Evolutionary conservation across 1,284 basidiomycete genomes (phyloP).

Genomic region (Meripilus lineatus): DNA sequence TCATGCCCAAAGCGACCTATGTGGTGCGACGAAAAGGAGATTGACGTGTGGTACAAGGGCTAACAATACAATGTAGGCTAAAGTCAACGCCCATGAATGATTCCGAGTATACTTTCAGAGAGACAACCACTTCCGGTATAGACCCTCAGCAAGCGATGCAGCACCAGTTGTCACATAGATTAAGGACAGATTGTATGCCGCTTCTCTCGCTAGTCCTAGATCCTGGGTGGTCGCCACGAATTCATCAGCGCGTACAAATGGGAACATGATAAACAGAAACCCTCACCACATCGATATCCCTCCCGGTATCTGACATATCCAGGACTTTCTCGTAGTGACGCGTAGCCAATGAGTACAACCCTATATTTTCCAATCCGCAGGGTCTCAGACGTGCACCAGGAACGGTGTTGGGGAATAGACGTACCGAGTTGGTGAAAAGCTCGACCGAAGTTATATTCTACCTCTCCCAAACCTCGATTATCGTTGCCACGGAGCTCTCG

Average conservation of each 20-base stretch:
- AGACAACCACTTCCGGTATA: slow-evolving; percentile 69
- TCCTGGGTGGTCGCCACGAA: no score
- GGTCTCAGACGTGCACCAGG: slow-evolving; percentile 2
- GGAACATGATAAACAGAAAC: slow-evolving; percentile 13
- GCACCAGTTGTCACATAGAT: slow-evolving; percentile 80
- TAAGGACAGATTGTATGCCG: slow-evolving; percentile 85
- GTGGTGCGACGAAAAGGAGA: no score
- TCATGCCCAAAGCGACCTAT: no score
- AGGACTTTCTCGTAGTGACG: slow-evolving; percentile 81
- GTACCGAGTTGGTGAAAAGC: slow-evolving; percentile 88
- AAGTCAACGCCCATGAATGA: no score
- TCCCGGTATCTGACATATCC: slow-evolving; percentile 43
- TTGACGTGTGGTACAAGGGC: no score
- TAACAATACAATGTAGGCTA: no score
- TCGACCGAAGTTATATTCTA: slow-evolving; percentile 91
- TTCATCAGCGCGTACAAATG: background rate
- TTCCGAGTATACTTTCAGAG: no score
- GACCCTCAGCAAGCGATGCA: slow-evolving; percentile 54
- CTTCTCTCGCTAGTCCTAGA: slow-evolving; percentile 54
- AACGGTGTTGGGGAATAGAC: slow-evolving; percentile 10
- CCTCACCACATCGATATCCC: slow-evolving; percentile 18
- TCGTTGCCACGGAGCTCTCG: slow-evolving; percentile 47
- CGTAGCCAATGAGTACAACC: slow-evolving; percentile 74
- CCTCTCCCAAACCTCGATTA: slow-evolving; percentile 55
- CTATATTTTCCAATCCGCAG: slow-evolving; percentile 33